Percentiles rank a stretch among this genome's conserved stretches.
These are phyloP conservation scores for Bryopsis sp. DNA, from an alignment of 139 green algal species.

Conservation along the genomic window DNA sequence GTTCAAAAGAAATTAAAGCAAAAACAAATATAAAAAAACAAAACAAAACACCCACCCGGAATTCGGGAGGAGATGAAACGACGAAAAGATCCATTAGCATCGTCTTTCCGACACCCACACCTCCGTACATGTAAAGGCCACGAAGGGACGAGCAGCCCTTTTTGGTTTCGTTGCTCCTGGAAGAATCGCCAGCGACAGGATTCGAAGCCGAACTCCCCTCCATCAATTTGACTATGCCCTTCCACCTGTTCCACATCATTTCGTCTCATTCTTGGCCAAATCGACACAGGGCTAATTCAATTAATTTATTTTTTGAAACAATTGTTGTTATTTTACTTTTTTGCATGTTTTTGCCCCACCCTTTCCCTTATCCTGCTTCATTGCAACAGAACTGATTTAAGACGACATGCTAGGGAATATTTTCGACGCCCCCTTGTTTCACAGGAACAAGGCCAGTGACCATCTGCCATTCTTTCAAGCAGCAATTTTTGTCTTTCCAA, in stretches of 20 bases:
- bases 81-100: slow-evolving; percentile 97
- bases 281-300: background rate
- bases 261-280: background rate
- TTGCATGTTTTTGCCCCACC: background rate
- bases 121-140: slow-evolving; percentile 90
- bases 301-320: background rate
- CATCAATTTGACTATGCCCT: background rate
- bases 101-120: slow-evolving; percentile 91
- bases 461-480: no score
- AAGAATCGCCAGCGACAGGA: background rate
- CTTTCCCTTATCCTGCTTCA: no score
- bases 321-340: slow-evolving; percentile 8
- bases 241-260: background rate
- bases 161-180: background rate
- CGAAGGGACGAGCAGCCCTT: background rate
- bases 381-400: no score
- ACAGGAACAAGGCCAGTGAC: no score
- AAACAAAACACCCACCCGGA: slow-evolving; percentile 42
- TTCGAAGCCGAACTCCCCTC: background rate
- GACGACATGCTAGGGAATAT: no score
- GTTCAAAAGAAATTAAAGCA: no score
- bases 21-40: no score
- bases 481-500: no score
- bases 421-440: no score
- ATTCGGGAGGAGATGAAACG: slow-evolving; percentile 37